phyloP scores from a whole-genome alignment of 139 green algal species.

The Coccomyxa sp. region DNA sequence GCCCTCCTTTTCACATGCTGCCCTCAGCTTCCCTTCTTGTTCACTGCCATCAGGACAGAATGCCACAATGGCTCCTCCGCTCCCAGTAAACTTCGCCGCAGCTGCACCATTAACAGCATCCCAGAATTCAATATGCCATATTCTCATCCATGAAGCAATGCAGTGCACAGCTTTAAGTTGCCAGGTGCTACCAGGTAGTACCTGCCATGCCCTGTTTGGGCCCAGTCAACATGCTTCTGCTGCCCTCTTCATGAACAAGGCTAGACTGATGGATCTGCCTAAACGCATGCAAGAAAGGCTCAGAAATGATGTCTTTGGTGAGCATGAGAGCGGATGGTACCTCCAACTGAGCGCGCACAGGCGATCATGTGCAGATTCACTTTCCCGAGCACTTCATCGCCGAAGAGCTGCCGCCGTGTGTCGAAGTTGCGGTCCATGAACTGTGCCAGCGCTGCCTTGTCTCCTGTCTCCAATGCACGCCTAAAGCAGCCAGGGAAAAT shows the following conservation, averaged over 20 bases:
- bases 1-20: background rate
- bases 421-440: constrained; percentile 76
- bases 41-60: constrained; percentile 42
- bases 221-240: too few relatives aligned
- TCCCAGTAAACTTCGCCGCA: constrained; percentile 85
- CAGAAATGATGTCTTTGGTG: too few relatives aligned
- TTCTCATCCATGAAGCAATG: too few relatives aligned
- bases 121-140: too few relatives aligned
- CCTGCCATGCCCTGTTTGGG: too few relatives aligned
- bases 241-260: too few relatives aligned
- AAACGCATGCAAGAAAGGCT: too few relatives aligned
- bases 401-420: constrained; percentile 63
- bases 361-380: constrained; percentile 75
- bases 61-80: constrained; percentile 73
- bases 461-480: constrained; percentile 31
- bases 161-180: too few relatives aligned
- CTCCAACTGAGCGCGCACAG: constrained; percentile 54
- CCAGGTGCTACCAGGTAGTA: too few relatives aligned
- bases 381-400: constrained; percentile 59
- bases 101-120: constrained; percentile 7
- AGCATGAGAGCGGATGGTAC: background rate
- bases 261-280: too few relatives aligned
- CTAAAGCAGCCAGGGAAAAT: constrained; percentile 5
- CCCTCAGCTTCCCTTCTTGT: background rate
- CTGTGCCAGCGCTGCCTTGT: constrained; percentile 38